Percentiles rank a stretch among this genome's conserved stretches.
Evolutionary conservation across 495 filamentous ascomycete genomes (phyloP).

Genomic region (Hypoxylon fuscum): DNA sequence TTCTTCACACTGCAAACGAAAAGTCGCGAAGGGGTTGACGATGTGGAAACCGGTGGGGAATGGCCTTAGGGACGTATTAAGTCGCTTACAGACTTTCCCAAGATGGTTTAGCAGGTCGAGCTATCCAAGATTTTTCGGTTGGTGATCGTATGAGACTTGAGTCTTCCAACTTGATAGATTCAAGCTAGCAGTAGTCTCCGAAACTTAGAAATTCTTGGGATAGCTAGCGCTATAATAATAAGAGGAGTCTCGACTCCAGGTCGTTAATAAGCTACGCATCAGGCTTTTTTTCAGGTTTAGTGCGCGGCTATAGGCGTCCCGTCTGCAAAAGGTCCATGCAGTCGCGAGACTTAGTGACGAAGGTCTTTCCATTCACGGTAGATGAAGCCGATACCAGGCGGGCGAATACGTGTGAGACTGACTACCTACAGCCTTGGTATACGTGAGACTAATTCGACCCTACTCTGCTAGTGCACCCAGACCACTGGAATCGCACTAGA

Average conservation of each 20-base stretch:
- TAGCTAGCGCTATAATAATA: slow-evolving; percentile 12
- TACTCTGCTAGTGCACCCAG: slow-evolving; percentile 35
- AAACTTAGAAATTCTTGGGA: slow-evolving; percentile 22
- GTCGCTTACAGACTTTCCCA: slow-evolving; percentile 32
- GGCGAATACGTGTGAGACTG: slow-evolving; percentile 3
- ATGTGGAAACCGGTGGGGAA: slow-evolving; percentile 40
- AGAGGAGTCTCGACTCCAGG: slow-evolving; percentile 26
- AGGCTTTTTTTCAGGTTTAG: slow-evolving; percentile 28
- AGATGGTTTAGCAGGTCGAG: slow-evolving; percentile 25
- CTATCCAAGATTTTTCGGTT: slow-evolving; percentile 36
- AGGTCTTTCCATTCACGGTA: slow-evolving; percentile 28
- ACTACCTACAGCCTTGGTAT: not conserved
- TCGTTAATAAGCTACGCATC: slow-evolving; percentile 27
- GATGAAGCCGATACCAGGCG: slow-evolving; percentile 31
- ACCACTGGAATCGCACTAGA: slow-evolving; percentile 36
- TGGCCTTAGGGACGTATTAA: slow-evolving; percentile 11
- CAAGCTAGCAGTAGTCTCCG: slow-evolving; percentile 27
- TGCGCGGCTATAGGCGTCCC: slow-evolving; percentile 33
- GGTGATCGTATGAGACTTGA: slow-evolving; percentile 33
- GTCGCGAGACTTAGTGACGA: slow-evolving; percentile 16
- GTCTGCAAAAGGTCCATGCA: slow-evolving; percentile 43
- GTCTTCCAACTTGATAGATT: slow-evolving; percentile 15
- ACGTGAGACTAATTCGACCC: not conserved
- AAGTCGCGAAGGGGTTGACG: slow-evolving; percentile 21
- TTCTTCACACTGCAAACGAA: not conserved